Base-by-base conservation (phyloP, 208 protist genomes). In the Acanthamoeba castellanii region DNA sequence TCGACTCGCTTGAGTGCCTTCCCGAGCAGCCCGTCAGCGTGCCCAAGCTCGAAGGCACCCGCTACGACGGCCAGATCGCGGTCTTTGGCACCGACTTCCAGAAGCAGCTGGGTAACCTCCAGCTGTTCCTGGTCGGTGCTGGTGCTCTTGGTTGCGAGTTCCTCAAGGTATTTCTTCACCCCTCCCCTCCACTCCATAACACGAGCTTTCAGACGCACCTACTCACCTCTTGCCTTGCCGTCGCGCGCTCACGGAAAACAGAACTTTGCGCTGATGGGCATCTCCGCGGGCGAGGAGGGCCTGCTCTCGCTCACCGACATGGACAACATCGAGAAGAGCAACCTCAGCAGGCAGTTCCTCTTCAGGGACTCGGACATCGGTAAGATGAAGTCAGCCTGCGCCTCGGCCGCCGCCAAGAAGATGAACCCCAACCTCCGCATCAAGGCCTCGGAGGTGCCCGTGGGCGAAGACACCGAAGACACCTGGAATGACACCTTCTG, bases 311-410 rank as follows among this genome's bases (percentile, higher is more conserved):
- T 99, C 57, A 99, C 99, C 11, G 99, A 99, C 97, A 99, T 99
- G 98, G 99, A 99, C 96, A 98, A 95, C 2, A 99, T 99, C 96
- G 99, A 99, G 96, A 99, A 99, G 97, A 99, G 98, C 93, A 99
- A 99, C 96, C 97, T 99, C 25, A 99, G 98, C 55, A 97, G 99
- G 42, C 99, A 99, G 98, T 99, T 99, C 96, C 97, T 99, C 11
- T 99, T 99, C 98, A 98, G 99, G 61, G 84, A 95, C 34, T 32
- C 47, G 18, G 68, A 92, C 61, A 95, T 95, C 50, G 74, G 81
- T 50, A 57, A 88, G 68, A 76, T 92, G 76, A 95, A 95, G 93
- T 72, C 45, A 16, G 93, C 99, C 4, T 96, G 97, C 11, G 97
- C 98, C 37, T 99, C 99, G 4, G 98, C 98, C 5, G 96, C 97